phyloP scores from a whole-genome alignment of 1,284 basidiomycete species.

The Rhodotorula sp. region DNA sequence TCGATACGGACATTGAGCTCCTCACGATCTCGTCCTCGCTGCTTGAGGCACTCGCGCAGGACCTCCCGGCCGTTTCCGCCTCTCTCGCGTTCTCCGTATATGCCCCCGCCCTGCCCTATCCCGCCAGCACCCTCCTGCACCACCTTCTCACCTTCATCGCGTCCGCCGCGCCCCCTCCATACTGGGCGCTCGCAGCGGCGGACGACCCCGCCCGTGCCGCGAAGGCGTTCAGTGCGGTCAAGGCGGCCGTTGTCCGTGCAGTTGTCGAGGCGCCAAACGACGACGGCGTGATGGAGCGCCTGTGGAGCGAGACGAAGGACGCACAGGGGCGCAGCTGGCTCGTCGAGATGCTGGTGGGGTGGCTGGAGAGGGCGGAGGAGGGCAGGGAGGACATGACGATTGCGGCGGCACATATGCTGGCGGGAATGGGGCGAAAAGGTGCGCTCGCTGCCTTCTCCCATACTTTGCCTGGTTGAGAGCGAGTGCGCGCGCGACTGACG shows the following conservation, averaged over 20 bases:
- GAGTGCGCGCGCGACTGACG: background rate
- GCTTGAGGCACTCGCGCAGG: slow-evolving; percentile 72
- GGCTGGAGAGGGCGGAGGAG: slow-evolving; percentile 61
- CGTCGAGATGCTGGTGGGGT: slow-evolving; percentile 70
- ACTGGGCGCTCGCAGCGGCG: slow-evolving; percentile 57
- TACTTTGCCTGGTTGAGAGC: too few species aligned
- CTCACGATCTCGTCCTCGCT: slow-evolving; percentile 71
- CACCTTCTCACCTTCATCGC: slow-evolving; percentile 72
- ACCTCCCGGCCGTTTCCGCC: slow-evolving; percentile 69
- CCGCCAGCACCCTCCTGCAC: slow-evolving; percentile 57
- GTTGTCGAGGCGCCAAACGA: slow-evolving; percentile 82
- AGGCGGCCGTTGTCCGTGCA: slow-evolving; percentile 77
- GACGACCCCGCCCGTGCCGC: slow-evolving; percentile 1
- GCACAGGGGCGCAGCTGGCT: slow-evolving; percentile 64
- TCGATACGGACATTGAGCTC: slow-evolving; percentile 68
- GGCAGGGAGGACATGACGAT: slow-evolving; percentile 73
- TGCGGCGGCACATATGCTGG: slow-evolving; percentile 76
- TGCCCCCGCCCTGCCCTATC: slow-evolving; percentile 51
- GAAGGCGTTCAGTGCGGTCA: slow-evolving; percentile 75
- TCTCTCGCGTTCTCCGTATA: slow-evolving; percentile 68
- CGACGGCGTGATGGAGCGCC: slow-evolving; percentile 70
- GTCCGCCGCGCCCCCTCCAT: slow-evolving; percentile 63
- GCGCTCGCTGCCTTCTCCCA: background rate
- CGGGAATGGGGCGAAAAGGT: slow-evolving; percentile 67
- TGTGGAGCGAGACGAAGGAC: slow-evolving; percentile 59